Conservation (phyloP, 192 early-diverging fungal species). For the Dimargaris xerosporica region DNA sequence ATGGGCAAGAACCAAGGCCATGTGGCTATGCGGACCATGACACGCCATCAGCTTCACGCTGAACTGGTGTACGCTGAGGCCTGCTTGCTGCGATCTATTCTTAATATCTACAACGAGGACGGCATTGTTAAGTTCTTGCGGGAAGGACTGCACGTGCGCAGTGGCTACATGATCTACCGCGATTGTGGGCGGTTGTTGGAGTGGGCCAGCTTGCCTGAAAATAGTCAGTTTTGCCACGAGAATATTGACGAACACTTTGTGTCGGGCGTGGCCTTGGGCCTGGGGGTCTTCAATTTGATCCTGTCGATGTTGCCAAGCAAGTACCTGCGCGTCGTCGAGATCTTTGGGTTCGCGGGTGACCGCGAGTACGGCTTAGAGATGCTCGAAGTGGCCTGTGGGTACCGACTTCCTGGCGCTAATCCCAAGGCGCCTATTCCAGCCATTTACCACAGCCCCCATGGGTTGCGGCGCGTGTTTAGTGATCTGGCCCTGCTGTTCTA, state of each 20-base stretch:
- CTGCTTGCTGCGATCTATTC: constrained; percentile 50
- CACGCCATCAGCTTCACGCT: constrained; percentile 22
- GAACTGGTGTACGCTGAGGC: constrained; percentile 76
- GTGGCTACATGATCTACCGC: constrained; percentile 48
- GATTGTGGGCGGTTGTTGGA: constrained; percentile 32
- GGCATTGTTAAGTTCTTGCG: constrained; percentile 57
- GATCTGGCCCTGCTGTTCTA: constrained; percentile 55
- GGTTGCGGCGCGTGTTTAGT: constrained; percentile 64
- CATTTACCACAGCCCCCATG: constrained; percentile 28
- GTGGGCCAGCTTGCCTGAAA: constrained; percentile 31
- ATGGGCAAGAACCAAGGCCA: not conserved
- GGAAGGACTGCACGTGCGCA: constrained; percentile 63
- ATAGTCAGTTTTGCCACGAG: constrained; percentile 29
- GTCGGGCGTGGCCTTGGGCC: constrained; percentile 60
- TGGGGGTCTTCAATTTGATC: constrained; percentile 64
- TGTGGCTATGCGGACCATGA: constrained; percentile 14
- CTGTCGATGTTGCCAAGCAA: constrained; percentile 58
- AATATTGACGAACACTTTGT: constrained; percentile 67
- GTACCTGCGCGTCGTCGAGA: constrained; percentile 58
- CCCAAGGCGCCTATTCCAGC: constrained; percentile 22
- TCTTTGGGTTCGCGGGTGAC: constrained; percentile 71
- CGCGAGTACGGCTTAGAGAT: constrained; percentile 56
- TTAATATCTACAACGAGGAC: constrained; percentile 58
- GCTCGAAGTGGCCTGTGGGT: constrained; percentile 55
- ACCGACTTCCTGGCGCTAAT: constrained; percentile 28